phyloP scores from a whole-genome alignment of 202 grass and related monocot genomes.

The Brachypodium distachyon region DNA sequence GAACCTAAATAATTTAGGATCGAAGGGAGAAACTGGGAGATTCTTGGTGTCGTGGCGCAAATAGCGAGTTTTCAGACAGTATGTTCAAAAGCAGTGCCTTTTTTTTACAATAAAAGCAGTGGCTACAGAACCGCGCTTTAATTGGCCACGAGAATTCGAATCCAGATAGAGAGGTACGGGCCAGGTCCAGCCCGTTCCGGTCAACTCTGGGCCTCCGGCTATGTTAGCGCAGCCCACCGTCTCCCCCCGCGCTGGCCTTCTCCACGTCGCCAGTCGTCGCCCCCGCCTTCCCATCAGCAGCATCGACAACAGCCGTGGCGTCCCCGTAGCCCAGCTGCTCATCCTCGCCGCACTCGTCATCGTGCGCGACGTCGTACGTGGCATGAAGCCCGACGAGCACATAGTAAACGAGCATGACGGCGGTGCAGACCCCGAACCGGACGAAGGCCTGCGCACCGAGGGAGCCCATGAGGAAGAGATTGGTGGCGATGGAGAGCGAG shows the following conservation, averaged over 20 bases:
- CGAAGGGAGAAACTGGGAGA: no score
- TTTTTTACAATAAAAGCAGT: background rate
- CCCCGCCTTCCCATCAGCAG: background rate
- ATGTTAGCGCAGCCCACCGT: background rate
- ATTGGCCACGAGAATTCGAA: background rate
- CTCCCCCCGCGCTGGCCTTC: background rate
- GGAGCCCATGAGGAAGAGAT: conserved; percentile 96
- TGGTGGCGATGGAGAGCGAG: conserved; percentile 88
- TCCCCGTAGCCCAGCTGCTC: background rate
- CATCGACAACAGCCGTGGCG: background rate
- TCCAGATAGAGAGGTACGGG: background rate
- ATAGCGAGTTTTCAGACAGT: background rate
- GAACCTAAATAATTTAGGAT: no score
- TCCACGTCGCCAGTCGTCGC: conserved; percentile 26
- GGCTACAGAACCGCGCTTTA: background rate
- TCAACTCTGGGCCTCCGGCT: background rate
- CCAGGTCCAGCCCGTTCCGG: background rate
- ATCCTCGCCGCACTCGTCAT: background rate
- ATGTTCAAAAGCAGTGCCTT: no score
- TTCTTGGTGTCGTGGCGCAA: background rate
- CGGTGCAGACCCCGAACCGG: conserved; percentile 63
- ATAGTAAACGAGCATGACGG: conserved; percentile 84
- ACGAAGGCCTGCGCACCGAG: conserved; percentile 64
- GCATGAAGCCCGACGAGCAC: conserved; percentile 76
- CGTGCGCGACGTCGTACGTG: conserved; percentile 79